These are phyloP conservation scores for Microbotryum intermedium DNA, from an alignment of 1,284 basidiomycete species.

Conservation along the genomic window DNA sequence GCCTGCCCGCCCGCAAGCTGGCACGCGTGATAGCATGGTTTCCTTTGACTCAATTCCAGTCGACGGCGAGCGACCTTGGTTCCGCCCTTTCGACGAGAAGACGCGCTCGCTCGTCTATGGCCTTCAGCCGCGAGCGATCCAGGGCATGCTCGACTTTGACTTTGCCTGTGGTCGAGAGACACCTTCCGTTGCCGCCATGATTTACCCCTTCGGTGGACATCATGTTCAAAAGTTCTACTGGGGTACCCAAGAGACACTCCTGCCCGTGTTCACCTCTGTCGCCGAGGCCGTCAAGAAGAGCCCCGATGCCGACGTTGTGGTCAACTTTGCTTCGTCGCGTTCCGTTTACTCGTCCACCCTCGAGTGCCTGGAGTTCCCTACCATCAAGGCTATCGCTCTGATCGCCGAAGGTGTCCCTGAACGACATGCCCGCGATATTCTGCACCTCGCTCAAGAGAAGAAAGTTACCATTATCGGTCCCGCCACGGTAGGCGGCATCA, in stretches of 20 bases:
- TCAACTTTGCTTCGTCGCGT: constrained; percentile 94
- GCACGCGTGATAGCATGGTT: constrained; percentile 39
- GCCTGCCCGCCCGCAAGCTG: constrained; percentile 34
- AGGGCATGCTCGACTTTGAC: constrained; percentile 99
- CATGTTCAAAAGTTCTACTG: constrained; percentile 97
- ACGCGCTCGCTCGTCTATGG: constrained; percentile 97
- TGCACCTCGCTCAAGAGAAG: constrained; percentile 78
- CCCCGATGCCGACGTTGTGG: constrained; percentile 91
- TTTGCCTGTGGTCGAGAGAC: constrained; percentile 88
- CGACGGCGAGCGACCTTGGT: constrained; percentile 54
- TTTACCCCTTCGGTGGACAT: constrained; percentile 99
- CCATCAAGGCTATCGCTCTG: constrained; percentile 75
- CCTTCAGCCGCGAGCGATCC: constrained; percentile 97
- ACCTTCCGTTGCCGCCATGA: constrained; percentile 98
- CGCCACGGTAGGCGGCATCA: constrained; percentile 98
- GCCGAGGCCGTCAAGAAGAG: constrained; percentile 91
- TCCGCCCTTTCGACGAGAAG: constrained; percentile 78
- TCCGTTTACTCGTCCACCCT: constrained; percentile 92
- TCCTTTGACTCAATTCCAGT: constrained; percentile 58
- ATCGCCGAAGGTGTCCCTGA: constrained; percentile 99
- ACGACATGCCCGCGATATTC: constrained; percentile 90
- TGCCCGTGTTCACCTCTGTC: constrained; percentile 92
- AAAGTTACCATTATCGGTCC: constrained; percentile 93
- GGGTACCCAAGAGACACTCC: constrained; percentile 97
- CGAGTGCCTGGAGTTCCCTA: constrained; percentile 66